These are phyloP conservation scores for Eucommia ulmoides DNA, from an alignment of 257 asterid species.

Conservation along the genomic window DNA sequence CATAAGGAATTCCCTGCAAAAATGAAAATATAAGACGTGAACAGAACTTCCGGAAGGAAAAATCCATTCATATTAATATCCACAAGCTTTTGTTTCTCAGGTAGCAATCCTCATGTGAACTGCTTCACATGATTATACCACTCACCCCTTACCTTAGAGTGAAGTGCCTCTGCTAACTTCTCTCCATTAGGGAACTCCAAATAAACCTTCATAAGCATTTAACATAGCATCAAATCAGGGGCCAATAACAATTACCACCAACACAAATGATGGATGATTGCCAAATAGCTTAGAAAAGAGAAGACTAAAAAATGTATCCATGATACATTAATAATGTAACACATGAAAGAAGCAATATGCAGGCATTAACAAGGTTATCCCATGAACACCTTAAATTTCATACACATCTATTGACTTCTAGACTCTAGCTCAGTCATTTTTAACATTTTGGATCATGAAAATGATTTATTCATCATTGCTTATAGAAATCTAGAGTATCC, in stretches of 20 bases:
- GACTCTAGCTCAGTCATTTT: too few species aligned
- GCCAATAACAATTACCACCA: not conserved
- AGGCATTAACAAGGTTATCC: not conserved
- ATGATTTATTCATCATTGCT: not conserved
- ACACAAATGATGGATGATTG: not conserved
- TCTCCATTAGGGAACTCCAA: slow-evolving; percentile 82
- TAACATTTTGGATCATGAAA: not conserved
- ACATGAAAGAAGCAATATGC: too few species aligned
- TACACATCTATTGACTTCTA: not conserved
- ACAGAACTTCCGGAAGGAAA: slow-evolving; percentile 4
- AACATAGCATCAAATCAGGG: slow-evolving; percentile 10
- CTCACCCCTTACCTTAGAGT: slow-evolving; percentile 49
- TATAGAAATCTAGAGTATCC: not conserved
- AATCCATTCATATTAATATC: slow-evolving; percentile 7
- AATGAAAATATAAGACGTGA: slow-evolving; percentile 1
- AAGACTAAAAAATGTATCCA: too few species aligned
- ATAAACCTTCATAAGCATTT: slow-evolving; percentile 58
- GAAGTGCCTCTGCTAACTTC: slow-evolving; percentile 69
- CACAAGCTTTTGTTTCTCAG: slow-evolving; percentile 3
- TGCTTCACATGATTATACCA: slow-evolving; percentile 3
- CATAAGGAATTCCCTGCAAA: slow-evolving; percentile 76
- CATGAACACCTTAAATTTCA: not conserved
- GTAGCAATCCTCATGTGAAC: slow-evolving; percentile 2
- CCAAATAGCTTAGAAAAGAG: not conserved
- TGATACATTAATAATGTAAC: too few species aligned